Evolutionary conservation across 345 rosid species (phyloP).

Genomic region (Salix brachista): DNA sequence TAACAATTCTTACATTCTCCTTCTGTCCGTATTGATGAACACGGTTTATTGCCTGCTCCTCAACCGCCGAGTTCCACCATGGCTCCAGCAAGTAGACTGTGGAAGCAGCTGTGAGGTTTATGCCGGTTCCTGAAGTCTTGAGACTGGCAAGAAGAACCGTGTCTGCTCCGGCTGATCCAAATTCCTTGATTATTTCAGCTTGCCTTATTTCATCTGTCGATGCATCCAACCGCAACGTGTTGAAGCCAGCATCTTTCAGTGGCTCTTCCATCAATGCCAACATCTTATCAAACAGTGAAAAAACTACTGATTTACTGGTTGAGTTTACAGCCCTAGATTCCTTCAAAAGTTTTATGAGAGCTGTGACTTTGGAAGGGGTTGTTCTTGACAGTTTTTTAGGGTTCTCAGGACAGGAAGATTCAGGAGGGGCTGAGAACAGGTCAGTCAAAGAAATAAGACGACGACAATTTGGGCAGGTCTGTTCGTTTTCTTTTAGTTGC

Average conservation of each 20-base stretch:
- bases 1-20: constrained; percentile 57
- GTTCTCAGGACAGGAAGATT: constrained; percentile 28
- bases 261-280: constrained; percentile 58
- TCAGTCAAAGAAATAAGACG: constrained; percentile 54
- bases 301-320: constrained; percentile 61
- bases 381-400: constrained; percentile 19
- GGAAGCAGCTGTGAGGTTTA: constrained; percentile 82
- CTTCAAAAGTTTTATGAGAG: constrained; percentile 50
- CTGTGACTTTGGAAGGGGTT: constrained; percentile 58
- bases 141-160: constrained; percentile 78
- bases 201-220: constrained; percentile 65
- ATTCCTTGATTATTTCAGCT: constrained; percentile 58
- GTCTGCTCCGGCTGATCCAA: constrained; percentile 32
- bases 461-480: constrained; percentile 77
- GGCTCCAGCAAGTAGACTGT: constrained; percentile 73
- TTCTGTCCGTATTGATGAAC: constrained; percentile 79
- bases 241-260: constrained; percentile 66
- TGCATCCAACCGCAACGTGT: constrained; percentile 68
- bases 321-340: constrained; percentile 44
- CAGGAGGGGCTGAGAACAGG: constrained; percentile 67
- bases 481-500: constrained; percentile 27
- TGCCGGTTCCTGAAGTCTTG: constrained; percentile 66
- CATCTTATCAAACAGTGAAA: constrained; percentile 78
- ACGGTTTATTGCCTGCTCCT: constrained; percentile 91
- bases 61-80: constrained; percentile 92